A percentile compares a stretch with the other conserved stretches of the same genome.
These are phyloP conservation scores for Tolypocladium nubicola DNA, from an alignment of 2,329 filamentous ascomycete genomes.

Conservation along the genomic window DNA sequence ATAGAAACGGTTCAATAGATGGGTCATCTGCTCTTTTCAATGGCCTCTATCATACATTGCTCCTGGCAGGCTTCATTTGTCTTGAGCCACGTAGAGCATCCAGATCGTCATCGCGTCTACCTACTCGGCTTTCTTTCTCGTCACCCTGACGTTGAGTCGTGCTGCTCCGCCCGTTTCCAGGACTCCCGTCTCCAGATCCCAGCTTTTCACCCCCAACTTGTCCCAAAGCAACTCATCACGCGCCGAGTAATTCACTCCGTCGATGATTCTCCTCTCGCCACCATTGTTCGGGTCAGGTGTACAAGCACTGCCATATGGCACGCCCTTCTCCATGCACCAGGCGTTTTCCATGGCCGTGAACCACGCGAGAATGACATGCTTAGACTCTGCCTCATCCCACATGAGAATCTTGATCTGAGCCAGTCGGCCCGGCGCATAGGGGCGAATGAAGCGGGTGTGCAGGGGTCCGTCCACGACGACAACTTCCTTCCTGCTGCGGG, in stretches of 20 bases:
- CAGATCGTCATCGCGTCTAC: not conserved
- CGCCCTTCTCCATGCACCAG: slow-evolving; percentile 16
- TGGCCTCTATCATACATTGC: not conserved
- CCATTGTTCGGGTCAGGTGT: not conserved
- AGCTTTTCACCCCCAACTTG: slow-evolving; percentile 17
- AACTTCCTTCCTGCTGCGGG: slow-evolving; percentile 7
- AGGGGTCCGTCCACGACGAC: slow-evolving; percentile 17
- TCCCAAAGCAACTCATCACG: slow-evolving; percentile 15
- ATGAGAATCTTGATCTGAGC: slow-evolving; percentile 24
- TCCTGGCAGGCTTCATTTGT: not conserved
- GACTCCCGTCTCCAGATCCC: slow-evolving; percentile 22
- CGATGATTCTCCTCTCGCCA: not conserved
- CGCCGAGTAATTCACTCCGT: not conserved
- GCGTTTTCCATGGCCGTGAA: slow-evolving; percentile 25
- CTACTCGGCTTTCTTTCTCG: not conserved
- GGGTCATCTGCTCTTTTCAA: not conserved
- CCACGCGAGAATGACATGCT: slow-evolving; percentile 24
- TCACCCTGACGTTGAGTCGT: slow-evolving; percentile 11
- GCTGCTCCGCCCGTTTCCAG: slow-evolving; percentile 26
- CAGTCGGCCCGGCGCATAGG: slow-evolving; percentile 8
- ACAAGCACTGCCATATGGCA: slow-evolving; percentile 10
- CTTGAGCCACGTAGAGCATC: not conserved
- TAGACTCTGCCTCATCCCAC: slow-evolving; percentile 16
- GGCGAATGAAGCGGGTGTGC: slow-evolving; percentile 18
- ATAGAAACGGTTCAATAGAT: too few relatives aligned